phyloP scores from a whole-genome alignment of 2,329 filamentous ascomycete species.

The Aspergillus piperis region DNA sequence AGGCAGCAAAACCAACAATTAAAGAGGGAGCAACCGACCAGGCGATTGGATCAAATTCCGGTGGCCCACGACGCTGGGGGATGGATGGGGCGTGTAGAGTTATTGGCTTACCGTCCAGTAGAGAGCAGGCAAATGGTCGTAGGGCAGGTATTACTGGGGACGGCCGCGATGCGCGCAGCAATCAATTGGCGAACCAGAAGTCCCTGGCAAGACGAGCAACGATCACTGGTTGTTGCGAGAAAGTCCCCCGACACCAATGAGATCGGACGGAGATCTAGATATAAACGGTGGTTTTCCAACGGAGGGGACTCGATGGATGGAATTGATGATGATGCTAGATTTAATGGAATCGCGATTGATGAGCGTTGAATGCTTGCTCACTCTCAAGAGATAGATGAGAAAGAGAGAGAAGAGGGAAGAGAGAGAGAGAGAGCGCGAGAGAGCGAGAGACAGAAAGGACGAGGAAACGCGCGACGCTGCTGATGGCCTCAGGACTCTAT shows the following conservation, averaged over 20 bases:
- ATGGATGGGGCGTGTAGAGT: conserved; percentile 18
- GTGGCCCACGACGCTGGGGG: conserved; percentile 17
- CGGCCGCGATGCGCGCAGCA: conserved; percentile 29
- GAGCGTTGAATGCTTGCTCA: not conserved
- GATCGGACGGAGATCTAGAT: conserved; percentile 9
- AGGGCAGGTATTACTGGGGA: conserved; percentile 28
- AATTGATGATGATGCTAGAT: too few relatives aligned
- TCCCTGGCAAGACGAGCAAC: conserved; percentile 24
- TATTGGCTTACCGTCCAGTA: conserved; percentile 20
- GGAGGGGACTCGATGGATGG: not conserved
- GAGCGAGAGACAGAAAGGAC: conserved; percentile 8
- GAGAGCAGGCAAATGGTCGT: conserved; percentile 15
- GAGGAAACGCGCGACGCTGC: not conserved
- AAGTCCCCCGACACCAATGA: conserved; percentile 21
- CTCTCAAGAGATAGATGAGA: conserved; percentile 6
- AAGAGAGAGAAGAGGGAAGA: conserved; percentile 1
- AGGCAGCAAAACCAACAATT: conserved; percentile 13
- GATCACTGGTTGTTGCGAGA: conserved; percentile 26
- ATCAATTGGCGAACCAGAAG: conserved; percentile 45
- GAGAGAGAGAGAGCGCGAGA: not conserved
- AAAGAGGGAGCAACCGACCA: conserved; percentile 7
- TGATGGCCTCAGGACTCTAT: conserved; percentile 16
- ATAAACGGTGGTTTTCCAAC: not conserved
- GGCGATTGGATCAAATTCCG: conserved; percentile 22
- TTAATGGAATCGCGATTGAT: not conserved